Evolutionary conservation across 2,329 filamentous ascomycete species (phyloP).

Genomic region (Beauveria sp.): DNA sequence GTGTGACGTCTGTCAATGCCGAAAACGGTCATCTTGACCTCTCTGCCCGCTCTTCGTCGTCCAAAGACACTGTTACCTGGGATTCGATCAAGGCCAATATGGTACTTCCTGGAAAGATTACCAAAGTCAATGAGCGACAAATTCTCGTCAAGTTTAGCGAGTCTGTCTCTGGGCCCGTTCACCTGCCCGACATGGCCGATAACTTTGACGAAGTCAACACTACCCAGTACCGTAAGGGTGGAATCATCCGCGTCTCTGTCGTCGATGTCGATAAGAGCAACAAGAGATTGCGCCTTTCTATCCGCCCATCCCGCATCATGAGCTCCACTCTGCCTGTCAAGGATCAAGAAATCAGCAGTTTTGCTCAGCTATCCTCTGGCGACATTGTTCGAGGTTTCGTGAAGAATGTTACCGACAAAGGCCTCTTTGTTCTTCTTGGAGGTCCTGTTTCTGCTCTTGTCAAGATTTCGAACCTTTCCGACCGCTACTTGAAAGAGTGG

Average conservation of each 20-base stretch:
- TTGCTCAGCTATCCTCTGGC: slow-evolving; percentile 65
- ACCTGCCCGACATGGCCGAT: slow-evolving; percentile 76
- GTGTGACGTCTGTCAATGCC: slow-evolving; percentile 66
- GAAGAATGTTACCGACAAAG: slow-evolving; percentile 81
- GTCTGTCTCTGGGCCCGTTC: slow-evolving; percentile 67
- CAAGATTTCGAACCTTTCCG: slow-evolving; percentile 80
- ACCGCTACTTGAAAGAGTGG: slow-evolving; percentile 91
- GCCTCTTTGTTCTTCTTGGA: slow-evolving; percentile 78
- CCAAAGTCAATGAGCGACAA: slow-evolving; percentile 76
- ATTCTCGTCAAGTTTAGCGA: slow-evolving; percentile 82
- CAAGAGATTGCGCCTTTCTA: slow-evolving; percentile 75
- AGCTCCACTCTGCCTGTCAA: slow-evolving; percentile 75
- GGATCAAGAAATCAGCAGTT: slow-evolving; percentile 68
- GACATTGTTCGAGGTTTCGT: slow-evolving; percentile 86
- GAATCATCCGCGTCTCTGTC: slow-evolving; percentile 81
- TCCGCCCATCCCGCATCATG: slow-evolving; percentile 78
- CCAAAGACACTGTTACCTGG: slow-evolving; percentile 48
- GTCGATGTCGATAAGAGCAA: slow-evolving; percentile 73
- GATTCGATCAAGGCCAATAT: slow-evolving; percentile 68
- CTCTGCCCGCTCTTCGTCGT: slow-evolving; percentile 59
- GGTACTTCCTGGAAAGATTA: slow-evolving; percentile 75
- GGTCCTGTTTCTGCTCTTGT: slow-evolving; percentile 76
- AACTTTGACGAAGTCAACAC: slow-evolving; percentile 78
- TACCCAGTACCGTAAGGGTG: slow-evolving; percentile 69
- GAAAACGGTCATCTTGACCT: slow-evolving; percentile 73